These are phyloP conservation scores for Quercus ilex DNA, from an alignment of 306 rosid species.

Conservation along the genomic window DNA sequence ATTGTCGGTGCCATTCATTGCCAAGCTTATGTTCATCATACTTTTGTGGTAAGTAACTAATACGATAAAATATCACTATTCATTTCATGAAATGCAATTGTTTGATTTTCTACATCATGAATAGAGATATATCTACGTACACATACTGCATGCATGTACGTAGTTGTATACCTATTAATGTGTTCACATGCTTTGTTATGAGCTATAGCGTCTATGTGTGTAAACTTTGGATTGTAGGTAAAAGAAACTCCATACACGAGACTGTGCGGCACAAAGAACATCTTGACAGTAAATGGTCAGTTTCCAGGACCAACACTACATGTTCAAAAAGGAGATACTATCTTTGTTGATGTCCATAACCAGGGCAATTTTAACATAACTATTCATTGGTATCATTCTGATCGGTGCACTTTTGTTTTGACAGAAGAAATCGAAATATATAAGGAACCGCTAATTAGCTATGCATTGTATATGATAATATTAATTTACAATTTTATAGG, in stretches of 20 bases:
- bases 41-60: conserved; percentile 22
- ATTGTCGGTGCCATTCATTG: conserved; percentile 20
- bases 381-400: conserved; percentile 42
- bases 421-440: no score
- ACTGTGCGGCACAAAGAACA: conserved; percentile 43
- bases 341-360: conserved; percentile 38
- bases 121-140: no score
- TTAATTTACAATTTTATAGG: conserved; percentile 10
- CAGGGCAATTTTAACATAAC: conserved; percentile 42
- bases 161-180: not conserved
- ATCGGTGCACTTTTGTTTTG: not conserved
- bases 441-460: no score
- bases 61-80: no score
- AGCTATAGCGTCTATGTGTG: not conserved
- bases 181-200: not conserved
- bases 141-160: not conserved
- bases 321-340: conserved; percentile 34
- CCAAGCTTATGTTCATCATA: conserved; percentile 17
- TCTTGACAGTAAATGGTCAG: conserved; percentile 45
- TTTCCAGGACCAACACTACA: conserved; percentile 48
- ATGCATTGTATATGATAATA: no score
- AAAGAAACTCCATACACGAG: conserved; percentile 23
- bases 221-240: conserved; percentile 2
- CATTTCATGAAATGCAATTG: no score
- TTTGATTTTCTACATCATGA: no score